Evolutionary conservation across 441 rosid genomes (phyloP).

Genomic region (Jatropha multifida): DNA sequence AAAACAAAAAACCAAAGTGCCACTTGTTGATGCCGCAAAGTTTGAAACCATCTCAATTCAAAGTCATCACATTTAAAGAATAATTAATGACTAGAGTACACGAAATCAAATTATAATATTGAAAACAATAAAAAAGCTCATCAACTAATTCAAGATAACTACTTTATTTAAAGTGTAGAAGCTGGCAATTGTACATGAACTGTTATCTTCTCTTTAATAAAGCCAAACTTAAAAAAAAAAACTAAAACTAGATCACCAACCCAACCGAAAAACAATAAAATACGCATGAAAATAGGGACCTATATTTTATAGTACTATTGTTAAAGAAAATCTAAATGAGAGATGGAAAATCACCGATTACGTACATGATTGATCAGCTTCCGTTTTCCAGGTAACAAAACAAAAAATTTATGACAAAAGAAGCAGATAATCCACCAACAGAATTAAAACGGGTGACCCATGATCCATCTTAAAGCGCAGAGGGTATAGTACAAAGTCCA

Average conservation of each 20-base stretch:
- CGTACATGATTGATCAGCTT: conserved; percentile 5
- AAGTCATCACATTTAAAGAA: neutral
- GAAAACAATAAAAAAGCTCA: neutral
- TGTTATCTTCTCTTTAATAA: neutral
- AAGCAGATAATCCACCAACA: conserved; percentile 1
- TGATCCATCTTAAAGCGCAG: conserved; percentile 10
- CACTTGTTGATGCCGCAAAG: neutral
- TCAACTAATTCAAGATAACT: neutral
- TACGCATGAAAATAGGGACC: neutral
- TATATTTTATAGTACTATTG: neutral
- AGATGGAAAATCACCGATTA: neutral
- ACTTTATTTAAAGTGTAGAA: conserved; percentile 15
- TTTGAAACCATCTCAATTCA: conserved; percentile 5
- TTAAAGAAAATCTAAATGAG: neutral
- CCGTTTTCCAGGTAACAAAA: neutral
- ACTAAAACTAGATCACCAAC: neutral
- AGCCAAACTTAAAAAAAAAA: neutral
- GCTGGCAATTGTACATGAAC: conserved; percentile 4
- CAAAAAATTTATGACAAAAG: neutral
- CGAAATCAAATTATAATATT: neutral
- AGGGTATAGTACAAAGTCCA: neutral
- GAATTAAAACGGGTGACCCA: conserved; percentile 4
- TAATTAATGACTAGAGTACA: neutral
- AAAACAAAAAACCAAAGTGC: neutral
- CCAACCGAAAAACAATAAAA: neutral